phyloP scores from a whole-genome alignment of 768 basidiomycete genomes.

The Suillus brevipes region DNA sequence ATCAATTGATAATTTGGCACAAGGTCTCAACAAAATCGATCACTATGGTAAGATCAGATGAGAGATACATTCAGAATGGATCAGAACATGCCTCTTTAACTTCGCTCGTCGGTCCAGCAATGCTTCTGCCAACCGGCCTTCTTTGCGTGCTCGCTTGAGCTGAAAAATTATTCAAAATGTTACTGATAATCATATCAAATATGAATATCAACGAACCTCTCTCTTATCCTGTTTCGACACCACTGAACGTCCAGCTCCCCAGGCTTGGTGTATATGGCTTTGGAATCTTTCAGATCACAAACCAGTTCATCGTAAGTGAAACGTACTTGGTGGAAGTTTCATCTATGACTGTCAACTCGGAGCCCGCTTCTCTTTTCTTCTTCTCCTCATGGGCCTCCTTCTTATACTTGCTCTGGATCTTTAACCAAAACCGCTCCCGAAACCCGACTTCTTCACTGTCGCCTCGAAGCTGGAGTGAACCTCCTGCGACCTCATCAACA shows the following conservation, averaged over 20 bases:
- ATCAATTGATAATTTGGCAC: constrained; percentile 9
- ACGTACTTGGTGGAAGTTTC: constrained; percentile 76
- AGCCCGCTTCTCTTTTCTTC: constrained; percentile 62
- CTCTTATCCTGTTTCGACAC: constrained; percentile 70
- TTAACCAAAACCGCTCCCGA: constrained; percentile 83
- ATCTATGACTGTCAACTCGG: constrained; percentile 56
- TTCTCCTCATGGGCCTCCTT: constrained; percentile 78
- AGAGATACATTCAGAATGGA: constrained; percentile 1
- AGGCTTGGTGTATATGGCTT: constrained; percentile 76
- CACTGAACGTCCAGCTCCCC: constrained; percentile 79
- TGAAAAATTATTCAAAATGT: constrained; percentile 29
- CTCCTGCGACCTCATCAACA: constrained; percentile 86
- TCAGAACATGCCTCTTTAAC: constrained; percentile 67
- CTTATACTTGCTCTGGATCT: constrained; percentile 88
- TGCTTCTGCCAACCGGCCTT: constrained; percentile 79
- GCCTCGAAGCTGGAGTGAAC: constrained; percentile 71
- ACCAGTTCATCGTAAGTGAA: constrained; percentile 9
- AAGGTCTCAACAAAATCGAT: constrained; percentile 44
- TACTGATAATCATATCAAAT: constrained; percentile 1
- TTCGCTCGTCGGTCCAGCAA: constrained; percentile 79
- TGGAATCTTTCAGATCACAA: constrained; percentile 4
- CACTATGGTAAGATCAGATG: constrained; percentile 28
- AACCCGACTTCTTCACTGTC: constrained; percentile 88
- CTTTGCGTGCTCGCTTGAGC: constrained; percentile 78
- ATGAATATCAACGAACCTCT: constrained; percentile 49